Base-by-base conservation (phyloP, 225 moss, liverwort and hornwort genomes). In the Thuidium tamariscinum region DNA sequence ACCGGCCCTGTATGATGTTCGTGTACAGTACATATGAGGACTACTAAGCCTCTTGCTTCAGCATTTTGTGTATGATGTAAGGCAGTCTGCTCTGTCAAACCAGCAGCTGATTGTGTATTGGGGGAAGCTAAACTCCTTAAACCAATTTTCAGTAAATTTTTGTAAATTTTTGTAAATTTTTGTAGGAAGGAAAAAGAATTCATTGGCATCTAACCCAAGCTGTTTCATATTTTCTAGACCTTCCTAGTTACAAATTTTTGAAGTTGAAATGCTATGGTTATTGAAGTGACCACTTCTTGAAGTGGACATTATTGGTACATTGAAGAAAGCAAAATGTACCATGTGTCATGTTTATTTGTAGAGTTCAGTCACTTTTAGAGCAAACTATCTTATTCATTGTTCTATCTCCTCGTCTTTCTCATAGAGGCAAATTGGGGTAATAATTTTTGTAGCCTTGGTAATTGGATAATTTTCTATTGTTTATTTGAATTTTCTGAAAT, bases 231-330 rank as follows among this genome's bases (percentile, higher is more conserved):
- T 37, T 37, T 21, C 2, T 36, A 11, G 2, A 66, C 21, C 66
- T 20, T 34, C 3, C 3, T 21, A 10, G 21, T 66, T 66, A 12
- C 1, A 2, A 65, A 3, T 2, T n/a, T 10, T 66, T 36, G 5
- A 66, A 36, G 36, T 66, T 36, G 0, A 36, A 36, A 36, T 0
- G 0, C 3, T 36, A 2, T 34, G 0, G 11, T 3, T 10, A 6
- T 36, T 10, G 21, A 36, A 66, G 66, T 9, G 13, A n/a, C 8
- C 4, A 16, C 5, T 1, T 65, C 5, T 0, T 65, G 1, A 65
- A 65, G 5, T 65, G n/a, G 3, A 65, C 10, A 20, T 1, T 10
- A 3, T n/a, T n/a, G 19, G 18, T n/a, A 19, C 10, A n/a, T 19
- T 20, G 11, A 36, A n/a, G 65, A 11, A 36, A 36, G 36, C 3